Conservation (phyloP, 495 filamentous ascomycete genomes). For the Neurospora sp. region DNA sequence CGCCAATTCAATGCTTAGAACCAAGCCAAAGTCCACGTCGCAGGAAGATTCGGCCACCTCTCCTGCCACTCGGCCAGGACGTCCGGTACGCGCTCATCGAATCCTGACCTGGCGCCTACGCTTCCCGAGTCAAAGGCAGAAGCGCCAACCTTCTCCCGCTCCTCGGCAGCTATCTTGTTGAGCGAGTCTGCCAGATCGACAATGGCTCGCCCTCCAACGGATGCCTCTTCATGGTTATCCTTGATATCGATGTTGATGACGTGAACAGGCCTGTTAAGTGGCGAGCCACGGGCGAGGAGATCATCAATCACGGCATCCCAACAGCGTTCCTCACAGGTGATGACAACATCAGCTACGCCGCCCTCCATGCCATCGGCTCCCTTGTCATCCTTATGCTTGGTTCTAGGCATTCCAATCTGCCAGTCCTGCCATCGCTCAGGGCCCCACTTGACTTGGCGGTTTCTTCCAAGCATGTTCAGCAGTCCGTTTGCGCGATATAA, state of each 20-base stretch:
- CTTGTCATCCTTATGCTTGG: constrained; percentile 52
- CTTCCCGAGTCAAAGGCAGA: constrained; percentile 59
- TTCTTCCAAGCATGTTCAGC: constrained; percentile 90
- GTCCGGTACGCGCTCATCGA: constrained; percentile 90
- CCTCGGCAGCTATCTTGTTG: constrained; percentile 71
- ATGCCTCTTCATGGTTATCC: constrained; percentile 95
- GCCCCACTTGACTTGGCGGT: constrained; percentile 82
- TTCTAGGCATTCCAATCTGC: constrained; percentile 73
- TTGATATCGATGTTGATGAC: constrained; percentile 97
- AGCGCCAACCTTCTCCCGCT: constrained; percentile 53
- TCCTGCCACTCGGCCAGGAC: constrained; percentile 95
- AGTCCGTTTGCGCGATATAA: constrained; percentile 89
- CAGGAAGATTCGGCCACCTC: constrained; percentile 80
- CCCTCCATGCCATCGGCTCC: constrained; percentile 75
- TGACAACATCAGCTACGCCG: constrained; percentile 86
- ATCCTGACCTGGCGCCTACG: constrained; percentile 57
- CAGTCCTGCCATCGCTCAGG: constrained; percentile 99
- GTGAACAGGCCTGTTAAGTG: constrained; percentile 84
- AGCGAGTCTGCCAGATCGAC: constrained; percentile 81
- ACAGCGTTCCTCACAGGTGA: constrained; percentile 96
- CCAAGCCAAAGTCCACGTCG: constrained; percentile 92
- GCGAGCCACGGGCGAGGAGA: constrained; percentile 69
- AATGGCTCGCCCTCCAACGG: constrained; percentile 84
- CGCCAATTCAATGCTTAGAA: constrained; percentile 44
- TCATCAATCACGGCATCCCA: constrained; percentile 99